Conservation (phyloP, 2,329 filamentous ascomycete species). For the Cercospora beticola region DNA sequence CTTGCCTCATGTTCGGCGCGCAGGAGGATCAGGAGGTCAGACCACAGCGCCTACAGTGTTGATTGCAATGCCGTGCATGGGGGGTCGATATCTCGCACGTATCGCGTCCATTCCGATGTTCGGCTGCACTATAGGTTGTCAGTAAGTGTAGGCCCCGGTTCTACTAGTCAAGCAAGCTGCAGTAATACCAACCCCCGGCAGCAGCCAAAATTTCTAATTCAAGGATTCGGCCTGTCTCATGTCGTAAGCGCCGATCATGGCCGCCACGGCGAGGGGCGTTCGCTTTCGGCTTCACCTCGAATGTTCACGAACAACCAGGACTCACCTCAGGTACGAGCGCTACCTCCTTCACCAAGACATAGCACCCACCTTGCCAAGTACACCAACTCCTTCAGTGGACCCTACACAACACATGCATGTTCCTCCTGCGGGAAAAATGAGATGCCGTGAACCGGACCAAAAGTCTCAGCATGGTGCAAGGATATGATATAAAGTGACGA, state of each 20-base stretch:
- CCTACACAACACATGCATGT: background rate
- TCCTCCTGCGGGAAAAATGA: background rate
- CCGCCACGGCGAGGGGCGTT: background rate
- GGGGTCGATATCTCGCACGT: background rate
- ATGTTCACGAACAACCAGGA: background rate
- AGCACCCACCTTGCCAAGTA: background rate
- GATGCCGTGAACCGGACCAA: background rate
- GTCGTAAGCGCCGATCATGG: background rate
- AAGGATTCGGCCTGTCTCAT: background rate
- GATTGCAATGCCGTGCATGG: background rate
- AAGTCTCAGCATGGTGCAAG: background rate
- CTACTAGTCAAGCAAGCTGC: background rate
- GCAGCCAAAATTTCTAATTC: background rate
- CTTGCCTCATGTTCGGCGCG: background rate
- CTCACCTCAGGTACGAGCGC: background rate
- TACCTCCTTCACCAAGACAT: background rate
- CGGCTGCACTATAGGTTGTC: background rate
- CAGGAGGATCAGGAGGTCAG: background rate
- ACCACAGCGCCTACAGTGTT: background rate
- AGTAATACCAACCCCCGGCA: background rate
- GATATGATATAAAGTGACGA: constrained; percentile 3
- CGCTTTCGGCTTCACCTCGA: background rate
- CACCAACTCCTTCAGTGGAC: background rate
- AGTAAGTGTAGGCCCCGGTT: background rate
- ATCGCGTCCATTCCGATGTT: background rate